Evolutionary conservation across 2,329 filamentous ascomycete species (phyloP).

Genomic region (Teratosphaeria gauchensis): DNA sequence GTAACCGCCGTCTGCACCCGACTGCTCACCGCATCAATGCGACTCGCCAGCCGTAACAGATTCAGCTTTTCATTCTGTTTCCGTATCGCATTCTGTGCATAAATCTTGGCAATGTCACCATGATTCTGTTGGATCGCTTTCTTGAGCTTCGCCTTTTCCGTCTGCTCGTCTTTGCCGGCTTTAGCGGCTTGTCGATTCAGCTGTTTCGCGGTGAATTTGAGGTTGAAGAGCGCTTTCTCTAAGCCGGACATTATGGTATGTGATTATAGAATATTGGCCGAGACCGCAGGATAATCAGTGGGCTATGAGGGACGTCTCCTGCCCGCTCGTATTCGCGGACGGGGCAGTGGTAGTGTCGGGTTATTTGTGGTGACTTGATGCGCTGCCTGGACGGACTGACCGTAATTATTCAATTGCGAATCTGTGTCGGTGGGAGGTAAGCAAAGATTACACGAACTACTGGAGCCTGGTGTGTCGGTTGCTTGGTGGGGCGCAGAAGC

Average conservation of each 20-base stretch:
- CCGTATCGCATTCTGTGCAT: constrained; percentile 53
- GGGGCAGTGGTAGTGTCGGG: too few species aligned
- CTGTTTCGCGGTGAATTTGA: constrained; percentile 57
- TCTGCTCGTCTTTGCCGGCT: constrained; percentile 50
- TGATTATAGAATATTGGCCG: neutral
- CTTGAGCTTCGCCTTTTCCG: constrained; percentile 53
- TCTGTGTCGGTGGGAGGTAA: neutral
- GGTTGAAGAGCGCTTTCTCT: constrained; percentile 53
- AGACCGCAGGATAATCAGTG: neutral
- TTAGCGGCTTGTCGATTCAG: constrained; percentile 53
- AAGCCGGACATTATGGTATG: constrained; percentile 45
- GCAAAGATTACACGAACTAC: neutral
- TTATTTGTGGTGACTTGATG: neutral
- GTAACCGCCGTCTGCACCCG: constrained; percentile 55
- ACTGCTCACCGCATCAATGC: constrained; percentile 51
- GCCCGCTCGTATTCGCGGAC: too few species aligned
- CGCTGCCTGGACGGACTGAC: neutral
- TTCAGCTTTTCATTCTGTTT: constrained; percentile 55
- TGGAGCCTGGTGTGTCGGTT: neutral
- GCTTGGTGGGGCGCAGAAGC: neutral
- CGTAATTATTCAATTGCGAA: neutral
- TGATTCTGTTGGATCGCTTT: constrained; percentile 52
- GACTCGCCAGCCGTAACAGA: constrained; percentile 45
- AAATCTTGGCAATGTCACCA: constrained; percentile 52
- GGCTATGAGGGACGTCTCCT: neutral